These are phyloP conservation scores for Agrocybe pediades DNA, from an alignment of 768 basidiomycete genomes.

Conservation along the genomic window DNA sequence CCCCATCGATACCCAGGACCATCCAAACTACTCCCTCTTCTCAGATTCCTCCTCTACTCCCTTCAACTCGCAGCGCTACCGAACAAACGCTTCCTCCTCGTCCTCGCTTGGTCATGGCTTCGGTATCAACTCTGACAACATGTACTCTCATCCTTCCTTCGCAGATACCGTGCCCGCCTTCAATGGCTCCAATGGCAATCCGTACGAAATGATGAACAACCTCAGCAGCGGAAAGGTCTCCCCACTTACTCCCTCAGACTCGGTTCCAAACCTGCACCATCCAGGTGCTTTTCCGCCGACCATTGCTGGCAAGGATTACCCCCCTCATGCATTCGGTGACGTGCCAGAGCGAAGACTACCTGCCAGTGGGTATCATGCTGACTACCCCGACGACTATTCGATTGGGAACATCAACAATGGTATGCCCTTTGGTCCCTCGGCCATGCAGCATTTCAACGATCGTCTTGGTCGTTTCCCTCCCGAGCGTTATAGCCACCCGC, in stretches of 20 bases:
- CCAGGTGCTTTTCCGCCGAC: slow-evolving; percentile 50
- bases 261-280: slow-evolving; percentile 58
- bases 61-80: slow-evolving; percentile 63
- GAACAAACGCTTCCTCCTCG: slow-evolving; percentile 71
- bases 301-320: slow-evolving; percentile 57
- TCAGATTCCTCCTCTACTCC: slow-evolving; percentile 43
- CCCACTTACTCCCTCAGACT: slow-evolving; percentile 71
- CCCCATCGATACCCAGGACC: slow-evolving; percentile 54
- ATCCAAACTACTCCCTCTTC: slow-evolving; percentile 67
- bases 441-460: slow-evolving; percentile 62
- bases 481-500: slow-evolving; percentile 54
- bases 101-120: slow-evolving; percentile 60
- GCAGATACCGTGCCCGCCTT: slow-evolving; percentile 62
- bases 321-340: slow-evolving; percentile 58
- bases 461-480: slow-evolving; percentile 56
- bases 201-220: slow-evolving; percentile 68
- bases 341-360: slow-evolving; percentile 49
- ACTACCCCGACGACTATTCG: slow-evolving; percentile 67
- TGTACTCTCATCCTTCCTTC: slow-evolving; percentile 64
- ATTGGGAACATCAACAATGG: slow-evolving; percentile 50
- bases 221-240: slow-evolving; percentile 75
- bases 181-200: slow-evolving; percentile 47
- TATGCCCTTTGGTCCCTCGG: slow-evolving; percentile 47
- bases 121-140: slow-evolving; percentile 51
- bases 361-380: slow-evolving; percentile 50